Percentiles rank a stretch among this genome's conserved stretches.
These are phyloP conservation scores for Calamus simplicifolius DNA, from an alignment of 176 grass and related monocot genomes.

Conservation along the genomic window DNA sequence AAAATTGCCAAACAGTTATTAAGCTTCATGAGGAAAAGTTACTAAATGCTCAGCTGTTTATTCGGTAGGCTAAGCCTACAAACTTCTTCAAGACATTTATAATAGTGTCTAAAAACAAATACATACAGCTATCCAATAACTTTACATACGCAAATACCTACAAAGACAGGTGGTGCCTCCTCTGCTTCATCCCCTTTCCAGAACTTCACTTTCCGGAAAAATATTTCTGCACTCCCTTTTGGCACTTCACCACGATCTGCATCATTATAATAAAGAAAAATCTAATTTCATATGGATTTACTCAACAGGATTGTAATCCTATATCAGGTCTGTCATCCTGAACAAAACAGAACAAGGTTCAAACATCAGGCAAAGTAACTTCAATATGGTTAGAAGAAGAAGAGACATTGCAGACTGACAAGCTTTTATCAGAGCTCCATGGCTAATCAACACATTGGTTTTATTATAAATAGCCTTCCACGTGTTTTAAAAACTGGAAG, in stretches of 20 bases:
- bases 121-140: not conserved
- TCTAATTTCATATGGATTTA: not conserved
- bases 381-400: too few species aligned
- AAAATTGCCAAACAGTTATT: too few species aligned
- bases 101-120: not conserved
- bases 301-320: not conserved
- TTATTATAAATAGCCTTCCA: too few species aligned
- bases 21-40: too few species aligned
- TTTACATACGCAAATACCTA: constrained; percentile 30
- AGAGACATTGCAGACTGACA: too few species aligned
- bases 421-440: too few species aligned
- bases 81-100: not conserved
- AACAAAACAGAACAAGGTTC: not conserved
- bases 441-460: too few species aligned
- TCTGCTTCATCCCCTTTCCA: constrained; percentile 97
- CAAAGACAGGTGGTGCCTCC: constrained; percentile 96
- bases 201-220: constrained; percentile 99
- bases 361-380: too few species aligned
- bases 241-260: constrained; percentile 95
- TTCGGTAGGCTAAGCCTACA: too few species aligned
- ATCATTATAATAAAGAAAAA: constrained; percentile 2
- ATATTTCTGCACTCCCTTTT: constrained; percentile 99
- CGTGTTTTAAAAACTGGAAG: too few species aligned
- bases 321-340: not conserved
- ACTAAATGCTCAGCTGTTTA: too few species aligned